Base-by-base conservation (phyloP, 2,329 filamentous ascomycete species). In the Amylocarpus encephaloides region DNA sequence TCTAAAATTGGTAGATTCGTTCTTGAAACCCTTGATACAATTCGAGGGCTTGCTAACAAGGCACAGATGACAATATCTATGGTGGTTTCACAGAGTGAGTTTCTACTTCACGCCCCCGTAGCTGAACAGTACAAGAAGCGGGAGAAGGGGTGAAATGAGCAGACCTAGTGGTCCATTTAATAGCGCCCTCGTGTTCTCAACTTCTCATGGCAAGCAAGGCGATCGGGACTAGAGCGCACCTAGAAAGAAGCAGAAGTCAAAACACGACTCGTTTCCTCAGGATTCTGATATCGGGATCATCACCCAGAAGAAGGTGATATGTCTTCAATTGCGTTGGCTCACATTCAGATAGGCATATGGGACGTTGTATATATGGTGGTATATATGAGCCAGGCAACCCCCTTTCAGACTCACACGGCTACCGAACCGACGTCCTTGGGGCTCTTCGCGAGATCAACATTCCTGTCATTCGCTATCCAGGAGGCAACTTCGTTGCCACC, bases 331-430 rank as follows among this genome's bases (percentile, higher is more conserved):
- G n/a, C n/a, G n/a, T n/a, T n/a, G n/a, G 30, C 44, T 46, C 11
- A 51, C 43, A 41, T 35, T 38, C 16, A 19, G 5, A 30, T 58
- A 88, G 85, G 61, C 88, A 93, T 68, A 93, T 93, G 87, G 88
- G 88, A 61, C 81, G 88, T 54, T 93, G 88, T 72, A 90, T 93
- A 64, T 92, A 93, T 66, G 86, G 86, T 56, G 88, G 88, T 57
- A 85, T 93, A 64, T 92, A 90, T 68, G 87, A 92, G 59, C 87
- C 86, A 1, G 78, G 76, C 32, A 90, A 83, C 66, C 70, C 80
- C 2, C 75, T 90, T n/a, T 83, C 85, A 2, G 86, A 91, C 59
- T 73, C 80, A 48, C 74, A 86, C 57, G 87, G 87, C 38, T 92
- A 88, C 70, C 83, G 88, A 35, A 87, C 77, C 58, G 88, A 93